Percentiles rank a stretch among this genome's conserved stretches.
These are phyloP conservation scores for Metrosideros polymorpha DNA, from an alignment of 441 rosid genomes.

Conservation along the genomic window DNA sequence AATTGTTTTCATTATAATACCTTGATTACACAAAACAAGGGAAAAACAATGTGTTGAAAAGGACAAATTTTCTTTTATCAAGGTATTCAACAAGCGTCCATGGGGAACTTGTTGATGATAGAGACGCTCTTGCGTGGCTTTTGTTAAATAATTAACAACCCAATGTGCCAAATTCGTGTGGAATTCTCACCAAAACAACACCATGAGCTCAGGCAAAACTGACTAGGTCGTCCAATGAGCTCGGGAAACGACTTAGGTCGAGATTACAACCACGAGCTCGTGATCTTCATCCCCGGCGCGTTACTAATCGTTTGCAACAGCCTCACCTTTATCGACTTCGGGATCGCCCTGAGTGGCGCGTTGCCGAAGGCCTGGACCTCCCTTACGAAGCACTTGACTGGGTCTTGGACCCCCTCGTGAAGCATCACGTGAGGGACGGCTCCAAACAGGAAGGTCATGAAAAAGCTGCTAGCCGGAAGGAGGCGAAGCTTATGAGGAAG, in stretches of 20 bases:
- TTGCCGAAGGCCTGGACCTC: constrained; percentile 67
- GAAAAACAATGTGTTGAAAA: neutral
- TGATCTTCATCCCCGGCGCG: constrained; percentile 33
- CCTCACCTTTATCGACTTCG: constrained; percentile 23
- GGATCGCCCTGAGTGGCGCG: constrained; percentile 42
- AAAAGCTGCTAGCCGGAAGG: neutral
- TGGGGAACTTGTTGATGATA: neutral
- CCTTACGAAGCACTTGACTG: constrained; percentile 41
- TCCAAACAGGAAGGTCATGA: neutral
- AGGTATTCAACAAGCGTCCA: neutral
- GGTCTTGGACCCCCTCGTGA: constrained; percentile 14
- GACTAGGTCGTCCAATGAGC: neutral
- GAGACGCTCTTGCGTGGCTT: neutral
- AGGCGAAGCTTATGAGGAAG: neutral
- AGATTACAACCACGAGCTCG: neutral
- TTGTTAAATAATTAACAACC: neutral
- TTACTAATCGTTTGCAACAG: constrained; percentile 31
- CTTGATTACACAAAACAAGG: neutral
- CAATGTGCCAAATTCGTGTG: neutral
- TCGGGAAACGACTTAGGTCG: neutral
- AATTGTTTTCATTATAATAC: neutral
- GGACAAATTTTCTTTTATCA: neutral
- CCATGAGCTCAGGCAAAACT: neutral
- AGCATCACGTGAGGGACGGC: neutral
- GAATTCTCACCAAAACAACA: neutral